phyloP scores from a whole-genome alignment of 2,329 filamentous ascomycete genomes.

The Volutella citrinella region DNA sequence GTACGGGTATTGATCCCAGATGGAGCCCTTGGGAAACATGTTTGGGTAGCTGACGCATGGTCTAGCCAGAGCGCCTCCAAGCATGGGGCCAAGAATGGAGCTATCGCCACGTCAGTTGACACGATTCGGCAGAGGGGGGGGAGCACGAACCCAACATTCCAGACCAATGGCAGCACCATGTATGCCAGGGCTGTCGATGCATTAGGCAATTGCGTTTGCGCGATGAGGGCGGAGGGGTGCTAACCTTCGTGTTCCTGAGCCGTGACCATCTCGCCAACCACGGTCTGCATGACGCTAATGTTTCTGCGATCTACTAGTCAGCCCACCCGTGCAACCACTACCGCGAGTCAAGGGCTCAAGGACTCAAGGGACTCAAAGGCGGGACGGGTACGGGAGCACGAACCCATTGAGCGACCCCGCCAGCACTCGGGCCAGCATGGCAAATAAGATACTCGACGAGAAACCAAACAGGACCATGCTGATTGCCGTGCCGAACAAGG shows the following conservation, averaged over 20 bases:
- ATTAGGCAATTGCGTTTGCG: neutral
- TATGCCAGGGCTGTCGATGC: slow-evolving; percentile 55
- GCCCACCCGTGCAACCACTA: no score
- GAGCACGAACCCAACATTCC: slow-evolving; percentile 87
- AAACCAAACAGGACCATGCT: slow-evolving; percentile 85
- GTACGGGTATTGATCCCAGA: slow-evolving; percentile 65
- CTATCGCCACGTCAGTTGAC: no score
- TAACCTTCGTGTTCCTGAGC: slow-evolving; percentile 75
- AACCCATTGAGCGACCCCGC: slow-evolving; percentile 88
- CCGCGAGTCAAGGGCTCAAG: no score
- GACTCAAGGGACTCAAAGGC: no score
- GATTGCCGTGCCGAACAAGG: slow-evolving; percentile 70
- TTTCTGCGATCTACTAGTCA: no score
- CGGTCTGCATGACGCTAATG: slow-evolving; percentile 83
- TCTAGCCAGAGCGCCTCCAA: slow-evolving; percentile 74
- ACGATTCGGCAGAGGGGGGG: no score
- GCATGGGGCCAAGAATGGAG: slow-evolving; percentile 79
- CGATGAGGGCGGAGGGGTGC: neutral
- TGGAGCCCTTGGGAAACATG: slow-evolving; percentile 44
- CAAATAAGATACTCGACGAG: slow-evolving; percentile 73
- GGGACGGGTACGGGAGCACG: no score
- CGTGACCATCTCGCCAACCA: slow-evolving; percentile 86
- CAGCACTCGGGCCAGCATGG: slow-evolving; percentile 73
- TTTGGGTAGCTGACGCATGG: slow-evolving; percentile 64
- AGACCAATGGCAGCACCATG: slow-evolving; percentile 84